Percentiles rank a stretch among this genome's conserved stretches.
Conservation (phyloP, 441 rosid species). For the Arabidopsis hybrid region DNA sequence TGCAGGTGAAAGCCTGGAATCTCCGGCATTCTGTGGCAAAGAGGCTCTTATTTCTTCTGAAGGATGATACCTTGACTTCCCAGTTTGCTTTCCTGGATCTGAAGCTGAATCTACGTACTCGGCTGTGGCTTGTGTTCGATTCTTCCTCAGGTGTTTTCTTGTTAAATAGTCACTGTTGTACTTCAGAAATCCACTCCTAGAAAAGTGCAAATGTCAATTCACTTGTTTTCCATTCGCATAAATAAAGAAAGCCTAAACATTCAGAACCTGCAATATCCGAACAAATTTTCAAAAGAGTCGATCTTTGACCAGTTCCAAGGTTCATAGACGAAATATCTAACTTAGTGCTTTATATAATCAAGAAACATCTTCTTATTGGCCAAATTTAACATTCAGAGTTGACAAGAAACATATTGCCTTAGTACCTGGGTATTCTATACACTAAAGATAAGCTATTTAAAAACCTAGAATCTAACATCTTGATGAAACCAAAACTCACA, state of each 20-base stretch:
- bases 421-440: background rate
- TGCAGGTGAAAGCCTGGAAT: constrained; percentile 68
- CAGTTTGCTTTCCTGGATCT: constrained; percentile 67
- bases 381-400: constrained; percentile 20
- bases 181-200: constrained; percentile 58
- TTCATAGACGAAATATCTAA: background rate
- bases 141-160: constrained; percentile 52
- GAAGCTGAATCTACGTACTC: constrained; percentile 68
- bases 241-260: background rate
- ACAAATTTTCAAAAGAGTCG: background rate
- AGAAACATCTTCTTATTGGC: background rate
- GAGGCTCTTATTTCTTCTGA: constrained; percentile 78
- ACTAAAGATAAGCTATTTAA: background rate
- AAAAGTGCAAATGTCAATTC: constrained; percentile 17
- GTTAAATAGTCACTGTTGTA: constrained; percentile 42
- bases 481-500: background rate
- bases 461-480: constrained; percentile 13
- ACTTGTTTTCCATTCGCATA: constrained; percentile 12
- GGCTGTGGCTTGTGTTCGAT: constrained; percentile 65
- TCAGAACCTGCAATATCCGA: background rate
- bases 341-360: background rate
- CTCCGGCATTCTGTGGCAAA: constrained; percentile 50
- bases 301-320: constrained; percentile 11
- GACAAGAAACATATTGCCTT: constrained; percentile 11
- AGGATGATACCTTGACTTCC: constrained; percentile 69